Base-by-base conservation (phyloP, 306 rosid species). In the Casuarina glauca region DNA sequence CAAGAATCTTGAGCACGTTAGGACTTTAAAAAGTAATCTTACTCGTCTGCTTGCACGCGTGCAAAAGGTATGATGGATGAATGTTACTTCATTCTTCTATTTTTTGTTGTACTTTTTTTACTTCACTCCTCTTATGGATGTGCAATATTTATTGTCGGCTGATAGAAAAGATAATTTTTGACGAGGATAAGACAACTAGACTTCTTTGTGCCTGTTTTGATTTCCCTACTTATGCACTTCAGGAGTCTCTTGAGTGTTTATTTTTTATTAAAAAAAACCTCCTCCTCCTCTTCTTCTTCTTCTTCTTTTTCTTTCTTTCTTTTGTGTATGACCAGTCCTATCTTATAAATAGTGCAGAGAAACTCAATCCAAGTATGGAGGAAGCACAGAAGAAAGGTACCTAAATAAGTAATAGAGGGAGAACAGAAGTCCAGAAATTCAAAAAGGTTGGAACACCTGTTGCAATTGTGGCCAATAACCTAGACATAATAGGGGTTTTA, bases 1-100 rank as follows among this genome's bases (percentile, higher is more conserved):
- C 76, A 95, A 91, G 82, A 95, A 95, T 88, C 97, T 95, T 82
- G 99, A 95, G 78, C 97, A 84, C 72, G 99, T 95, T 69, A 74
- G 99, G 50, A 95, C 97, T 80, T 86, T 95, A 89, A 95, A 95
- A 86, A 95, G 99, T 86, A 95, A 89, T 75, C 96, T 95, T 80
- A 95, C 99, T 0, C 93, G 94, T 11, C 84, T 95, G 73, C 97
- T 95, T 76, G 97, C 99, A 0, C 91, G 96, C 1, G 99, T 95
- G 78, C 99, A 95, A 36, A 95, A 95, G 99, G 98, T 95, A 68
- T 75, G 73, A 52, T 69, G 45, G 73, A 61, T 67, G 10, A 74
- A 17, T 26, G 54, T 2, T 70, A 8, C 58, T 41, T 41, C 73
- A 55, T 26, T 78, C 70, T 60, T 57, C 52, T 67, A 4, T 10